Evolutionary conservation across 306 rosid genomes (phyloP), one percentile per base, ranked within the genome.

Genomic region (Nissolia schottii): DNA sequence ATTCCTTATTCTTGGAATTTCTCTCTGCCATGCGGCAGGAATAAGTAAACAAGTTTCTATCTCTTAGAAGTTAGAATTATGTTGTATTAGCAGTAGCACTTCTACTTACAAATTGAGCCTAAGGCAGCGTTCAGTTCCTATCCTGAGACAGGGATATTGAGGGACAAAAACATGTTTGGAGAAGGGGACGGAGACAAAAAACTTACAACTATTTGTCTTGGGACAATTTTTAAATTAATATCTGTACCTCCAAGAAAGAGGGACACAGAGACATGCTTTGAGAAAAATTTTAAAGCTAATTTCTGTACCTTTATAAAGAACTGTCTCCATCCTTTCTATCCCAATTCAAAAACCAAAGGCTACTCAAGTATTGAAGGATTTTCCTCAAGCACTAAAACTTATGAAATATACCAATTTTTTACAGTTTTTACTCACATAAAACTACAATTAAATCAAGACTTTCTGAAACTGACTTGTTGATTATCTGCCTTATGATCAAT

Each of bases 401-500:
- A 63, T 15, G 50, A 11, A 55, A 19, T 34, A 3, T 78, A 6
- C 18, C 48, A 25, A 56, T 55, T 55, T n/a, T 48, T 23, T 3
- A 3, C 6, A 18, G 32, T 63, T 41, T 43, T 64, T 38, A 41
- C 55, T 53, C 35, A 15, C 27, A 79, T 9, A 59, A 65, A 73
- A 20, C 38, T 28, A 48, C 8, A 40, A 25, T 20, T 58, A 18
- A 27, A 60, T 35, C 45, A 25, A 35, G 35, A 55, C 29, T 49
- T 41, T 32, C 61, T 66, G 32, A 66, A 53, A 31, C 11, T 55
- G 57, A 37, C 57, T 59, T 56, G 24, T 63, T 49, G 76, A 71
- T 60, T 51, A 19, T 66, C 62, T 2, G 1, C 74, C 58, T 34
- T 55, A 54, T 55, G 55, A 54, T 73, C 80, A 34, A 18, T 72